Evolutionary conservation across 106 monocot species (phyloP).

Genomic region (Alisma plantagoaquatica): DNA sequence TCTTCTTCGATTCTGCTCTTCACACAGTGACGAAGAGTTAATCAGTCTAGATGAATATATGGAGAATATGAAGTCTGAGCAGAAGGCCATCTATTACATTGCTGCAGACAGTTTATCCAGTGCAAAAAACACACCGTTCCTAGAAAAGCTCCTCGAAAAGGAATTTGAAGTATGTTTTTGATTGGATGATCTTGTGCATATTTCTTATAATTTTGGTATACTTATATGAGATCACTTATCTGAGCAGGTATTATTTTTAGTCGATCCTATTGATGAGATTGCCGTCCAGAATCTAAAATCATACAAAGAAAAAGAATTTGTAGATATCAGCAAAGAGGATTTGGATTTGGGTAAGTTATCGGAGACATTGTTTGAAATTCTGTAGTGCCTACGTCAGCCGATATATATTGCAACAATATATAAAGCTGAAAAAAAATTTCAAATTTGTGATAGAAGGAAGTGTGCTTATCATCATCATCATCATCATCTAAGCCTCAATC

Average conservation of each 20-base stretch:
- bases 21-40: slow-evolving; percentile 64
- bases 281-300: slow-evolving; percentile 76
- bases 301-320: slow-evolving; percentile 97
- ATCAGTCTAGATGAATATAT: slow-evolving; percentile 98
- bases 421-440: no score
- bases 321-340: slow-evolving; percentile 99
- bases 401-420: no score
- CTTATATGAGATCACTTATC: no score
- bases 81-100: slow-evolving; percentile 91
- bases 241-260: slow-evolving; percentile 71
- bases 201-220: neutral
- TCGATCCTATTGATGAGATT: slow-evolving; percentile 97
- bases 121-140: slow-evolving; percentile 84
- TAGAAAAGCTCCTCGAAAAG: slow-evolving; percentile 75
- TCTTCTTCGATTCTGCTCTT: slow-evolving; percentile 88
- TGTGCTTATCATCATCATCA: no score
- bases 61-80: slow-evolving; percentile 94
- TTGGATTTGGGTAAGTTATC: slow-evolving; percentile 69
- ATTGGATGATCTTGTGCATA: neutral
- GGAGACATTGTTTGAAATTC: no score
- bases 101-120: slow-evolving; percentile 80
- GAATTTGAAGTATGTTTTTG: slow-evolving; percentile 51
- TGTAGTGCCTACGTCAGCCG: no score
- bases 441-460: no score
- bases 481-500: no score